These are phyloP conservation scores for Pseudomonodictys pantanalensis DNA, from an alignment of 495 filamentous ascomycete genomes.

Conservation along the genomic window DNA sequence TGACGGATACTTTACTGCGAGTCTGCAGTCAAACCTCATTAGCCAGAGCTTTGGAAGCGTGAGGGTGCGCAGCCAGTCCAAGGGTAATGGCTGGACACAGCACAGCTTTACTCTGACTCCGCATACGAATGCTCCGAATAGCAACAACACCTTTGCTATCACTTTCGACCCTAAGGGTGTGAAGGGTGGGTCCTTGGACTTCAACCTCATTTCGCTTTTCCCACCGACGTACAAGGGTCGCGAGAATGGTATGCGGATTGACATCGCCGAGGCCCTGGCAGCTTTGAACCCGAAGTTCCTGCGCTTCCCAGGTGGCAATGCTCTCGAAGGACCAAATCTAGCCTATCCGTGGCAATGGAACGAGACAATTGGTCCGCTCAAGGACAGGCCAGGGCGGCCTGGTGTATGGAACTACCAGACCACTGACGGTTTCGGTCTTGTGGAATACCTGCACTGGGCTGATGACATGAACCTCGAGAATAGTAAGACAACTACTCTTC, in stretches of 20 bases:
- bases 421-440: conserved; percentile 60
- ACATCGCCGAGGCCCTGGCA: conserved; percentile 56
- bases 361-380: conserved; percentile 62
- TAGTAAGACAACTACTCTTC: conserved; percentile 6
- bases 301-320: conserved; percentile 63
- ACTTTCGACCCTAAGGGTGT: conserved; percentile 54
- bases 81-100: conserved; percentile 28
- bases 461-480: conserved; percentile 61
- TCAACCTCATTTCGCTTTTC: conserved; percentile 65
- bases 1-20: conserved; percentile 22
- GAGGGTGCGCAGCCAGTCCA: conserved; percentile 1
- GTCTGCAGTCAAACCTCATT: conserved; percentile 36
- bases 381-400: conserved; percentile 59
- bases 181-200: conserved; percentile 52
- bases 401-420: conserved; percentile 62
- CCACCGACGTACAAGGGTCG: conserved; percentile 64
- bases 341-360: conserved; percentile 64
- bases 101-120: conserved; percentile 35
- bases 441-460: conserved; percentile 66
- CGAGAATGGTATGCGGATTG: conserved; percentile 59
- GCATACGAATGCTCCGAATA: conserved; percentile 47
- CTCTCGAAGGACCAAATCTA: conserved; percentile 40
- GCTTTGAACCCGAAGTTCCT: conserved; percentile 57
- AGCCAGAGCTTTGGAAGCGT: conserved; percentile 31
- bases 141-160: conserved; percentile 64